Conservation (phyloP, 768 basidiomycete species). For the Cystobasidium ongulense region DNA sequence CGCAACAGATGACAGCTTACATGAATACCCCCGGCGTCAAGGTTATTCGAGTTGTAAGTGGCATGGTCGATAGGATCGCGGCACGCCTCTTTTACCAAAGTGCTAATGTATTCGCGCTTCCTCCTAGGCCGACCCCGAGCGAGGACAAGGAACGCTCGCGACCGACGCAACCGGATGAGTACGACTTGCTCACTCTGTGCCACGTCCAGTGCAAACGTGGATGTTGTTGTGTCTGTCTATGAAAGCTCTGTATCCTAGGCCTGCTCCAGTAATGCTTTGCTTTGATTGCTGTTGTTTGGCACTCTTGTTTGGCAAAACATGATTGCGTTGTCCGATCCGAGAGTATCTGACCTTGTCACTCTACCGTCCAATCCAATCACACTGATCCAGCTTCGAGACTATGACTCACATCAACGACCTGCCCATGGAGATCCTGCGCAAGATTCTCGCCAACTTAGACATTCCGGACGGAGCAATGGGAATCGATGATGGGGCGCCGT, state of each 20-base stretch:
- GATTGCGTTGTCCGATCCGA: too few relatives aligned
- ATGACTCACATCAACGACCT: neutral
- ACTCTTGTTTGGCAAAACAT: too few relatives aligned
- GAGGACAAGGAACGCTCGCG: conserved; percentile 9
- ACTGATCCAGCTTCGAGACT: too few relatives aligned
- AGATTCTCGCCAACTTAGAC: neutral
- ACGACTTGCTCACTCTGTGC: too few relatives aligned
- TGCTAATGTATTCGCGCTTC: too few relatives aligned
- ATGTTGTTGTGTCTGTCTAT: too few relatives aligned
- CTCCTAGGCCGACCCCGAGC: conserved; percentile 18
- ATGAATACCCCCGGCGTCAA: neutral
- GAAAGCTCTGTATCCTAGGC: too few relatives aligned
- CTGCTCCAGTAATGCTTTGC: neutral
- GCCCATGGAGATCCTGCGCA: neutral
- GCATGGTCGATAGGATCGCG: neutral
- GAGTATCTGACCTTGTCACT: too few relatives aligned
- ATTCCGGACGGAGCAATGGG: too few relatives aligned
- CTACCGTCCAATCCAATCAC: too few relatives aligned
- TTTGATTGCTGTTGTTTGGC: neutral
- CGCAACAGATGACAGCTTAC: conserved; percentile 52
- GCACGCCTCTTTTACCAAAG: neutral
- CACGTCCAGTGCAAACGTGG: too few relatives aligned
- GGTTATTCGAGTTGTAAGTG: conserved; percentile 5
- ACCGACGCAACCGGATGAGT: neutral
- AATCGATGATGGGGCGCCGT: too few relatives aligned